Conservation (phyloP, 2,329 filamentous ascomycete species). For the Penicillium sp. region DNA sequence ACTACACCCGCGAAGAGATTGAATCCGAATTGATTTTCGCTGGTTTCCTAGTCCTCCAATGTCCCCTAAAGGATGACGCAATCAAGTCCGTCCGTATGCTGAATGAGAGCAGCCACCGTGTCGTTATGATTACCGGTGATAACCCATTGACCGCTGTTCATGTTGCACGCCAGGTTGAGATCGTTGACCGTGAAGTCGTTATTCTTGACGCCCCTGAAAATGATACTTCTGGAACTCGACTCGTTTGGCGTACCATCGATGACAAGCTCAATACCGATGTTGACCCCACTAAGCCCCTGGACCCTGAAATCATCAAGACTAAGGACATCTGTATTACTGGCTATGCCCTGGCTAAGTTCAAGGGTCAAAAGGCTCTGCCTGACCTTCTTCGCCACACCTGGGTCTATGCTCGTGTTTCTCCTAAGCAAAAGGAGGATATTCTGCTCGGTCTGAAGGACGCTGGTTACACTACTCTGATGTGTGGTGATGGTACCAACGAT, state of each 20-base stretch:
- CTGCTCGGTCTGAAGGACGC: constrained; percentile 94
- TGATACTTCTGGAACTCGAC: constrained; percentile 75
- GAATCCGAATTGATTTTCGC: constrained; percentile 86
- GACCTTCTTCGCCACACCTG: constrained; percentile 85
- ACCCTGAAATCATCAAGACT: constrained; percentile 75
- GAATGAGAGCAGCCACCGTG: constrained; percentile 97
- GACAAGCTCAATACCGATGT: constrained; percentile 86
- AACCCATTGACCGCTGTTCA: constrained; percentile 96
- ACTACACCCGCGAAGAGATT: constrained; percentile 89
- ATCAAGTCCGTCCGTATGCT: constrained; percentile 94
- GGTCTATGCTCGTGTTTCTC: constrained; percentile 98
- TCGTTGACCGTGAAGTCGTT: constrained; percentile 91
- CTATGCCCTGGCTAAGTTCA: constrained; percentile 88
- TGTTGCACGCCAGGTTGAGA: constrained; percentile 93
- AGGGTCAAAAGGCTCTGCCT: constrained; percentile 74
- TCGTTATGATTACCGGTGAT: constrained; percentile 99
- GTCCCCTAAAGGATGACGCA: constrained; percentile 94
- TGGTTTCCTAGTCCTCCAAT: constrained; percentile 93
- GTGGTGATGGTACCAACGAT: constrained; percentile 97
- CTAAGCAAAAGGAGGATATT: constrained; percentile 98
- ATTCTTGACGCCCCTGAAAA: constrained; percentile 95
- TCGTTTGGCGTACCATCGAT: constrained; percentile 95
- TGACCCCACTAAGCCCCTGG: constrained; percentile 78
- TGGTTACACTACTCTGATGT: constrained; percentile 98
- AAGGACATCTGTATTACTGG: constrained; percentile 97